A percentile compares a stretch with the other conserved stretches of the same genome.
Conservation (phyloP, 805 yeast genomes). For the Metschnikowia reukaufii region DNA sequence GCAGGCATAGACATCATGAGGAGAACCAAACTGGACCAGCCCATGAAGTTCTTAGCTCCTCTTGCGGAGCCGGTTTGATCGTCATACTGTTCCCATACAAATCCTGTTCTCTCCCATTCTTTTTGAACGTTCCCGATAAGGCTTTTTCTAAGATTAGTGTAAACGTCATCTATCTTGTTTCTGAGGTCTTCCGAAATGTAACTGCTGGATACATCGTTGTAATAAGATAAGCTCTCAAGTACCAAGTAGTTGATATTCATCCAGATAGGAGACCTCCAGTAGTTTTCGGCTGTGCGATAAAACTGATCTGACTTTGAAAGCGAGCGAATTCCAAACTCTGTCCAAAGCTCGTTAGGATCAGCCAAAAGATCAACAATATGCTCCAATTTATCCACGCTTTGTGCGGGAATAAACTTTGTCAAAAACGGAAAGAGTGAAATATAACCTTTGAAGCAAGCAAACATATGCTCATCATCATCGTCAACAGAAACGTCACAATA, state of each 20-base stretch:
- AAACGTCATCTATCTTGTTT: conserved; percentile 37
- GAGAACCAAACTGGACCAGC: conserved; percentile 88
- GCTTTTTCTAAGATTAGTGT: conserved; percentile 59
- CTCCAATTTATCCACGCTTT: conserved; percentile 44
- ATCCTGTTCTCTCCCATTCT: conserved; percentile 77
- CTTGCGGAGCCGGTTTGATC: conserved; percentile 70
- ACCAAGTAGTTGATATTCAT: conserved; percentile 83
- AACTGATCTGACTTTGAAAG: conserved; percentile 63
- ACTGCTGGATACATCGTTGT: conserved; percentile 36
- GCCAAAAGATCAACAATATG: conserved; percentile 56
- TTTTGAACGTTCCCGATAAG: conserved; percentile 64
- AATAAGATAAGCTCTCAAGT: conserved; percentile 66
- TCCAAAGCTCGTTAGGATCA: conserved; percentile 75
- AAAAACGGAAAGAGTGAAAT: conserved; percentile 83
- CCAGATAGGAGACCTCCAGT: conserved; percentile 97
- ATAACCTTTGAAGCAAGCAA: conserved; percentile 89
- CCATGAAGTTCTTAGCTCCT: conserved; percentile 87
- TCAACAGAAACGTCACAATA: conserved; percentile 86
- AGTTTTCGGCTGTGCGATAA: conserved; percentile 81
- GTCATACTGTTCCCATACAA: conserved; percentile 88
- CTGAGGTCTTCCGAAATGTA: conserved; percentile 38
- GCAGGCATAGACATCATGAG: conserved; percentile 82
- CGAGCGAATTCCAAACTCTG: conserved; percentile 77
- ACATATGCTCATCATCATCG: conserved; percentile 61
- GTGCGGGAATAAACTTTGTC: conserved; percentile 57